These are phyloP conservation scores for Zymoseptoria pseudotritici DNA, from an alignment of 2,329 filamentous ascomycete species.

Conservation along the genomic window DNA sequence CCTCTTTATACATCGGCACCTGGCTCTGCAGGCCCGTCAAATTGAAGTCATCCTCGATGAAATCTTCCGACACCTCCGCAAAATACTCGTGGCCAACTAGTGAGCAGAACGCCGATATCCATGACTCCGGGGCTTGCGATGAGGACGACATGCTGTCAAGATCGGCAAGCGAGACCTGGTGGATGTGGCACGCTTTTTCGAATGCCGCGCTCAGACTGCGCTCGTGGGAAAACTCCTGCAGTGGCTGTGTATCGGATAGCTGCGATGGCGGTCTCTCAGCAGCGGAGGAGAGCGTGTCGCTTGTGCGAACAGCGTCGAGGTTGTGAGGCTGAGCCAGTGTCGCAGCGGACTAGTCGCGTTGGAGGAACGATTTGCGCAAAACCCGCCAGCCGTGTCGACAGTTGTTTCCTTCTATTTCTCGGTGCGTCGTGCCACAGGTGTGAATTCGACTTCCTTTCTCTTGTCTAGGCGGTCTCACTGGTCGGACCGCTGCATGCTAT, in stretches of 20 bases:
- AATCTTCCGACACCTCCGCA: constrained; percentile 96
- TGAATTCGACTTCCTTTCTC: background rate
- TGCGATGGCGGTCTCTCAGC: background rate
- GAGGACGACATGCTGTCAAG: constrained; percentile 46
- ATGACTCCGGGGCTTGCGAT: constrained; percentile 67
- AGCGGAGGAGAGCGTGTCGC: background rate
- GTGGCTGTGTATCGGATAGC: background rate
- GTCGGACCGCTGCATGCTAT: background rate
- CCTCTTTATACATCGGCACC: constrained; percentile 98
- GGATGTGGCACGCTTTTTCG: constrained; percentile 24
- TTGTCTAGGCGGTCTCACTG: background rate
- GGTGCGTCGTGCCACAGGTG: background rate
- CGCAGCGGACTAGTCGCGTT: background rate
- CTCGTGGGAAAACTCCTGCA: constrained; percentile 1
- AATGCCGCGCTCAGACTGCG: constrained; percentile 23
- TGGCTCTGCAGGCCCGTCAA: constrained; percentile 90
- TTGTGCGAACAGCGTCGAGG: background rate
- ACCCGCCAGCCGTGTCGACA: background rate
- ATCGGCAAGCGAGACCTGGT: constrained; percentile 19
- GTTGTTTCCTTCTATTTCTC: background rate
- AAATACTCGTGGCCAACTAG: constrained; percentile 97
- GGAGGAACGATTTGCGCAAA: background rate
- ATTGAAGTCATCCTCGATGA: constrained; percentile 99
- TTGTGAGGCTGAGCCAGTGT: background rate
- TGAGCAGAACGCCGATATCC: constrained; percentile 96